Base-by-base conservation (phyloP, 2,329 filamentous ascomycete genomes). In the Clonostachys rosea region DNA sequence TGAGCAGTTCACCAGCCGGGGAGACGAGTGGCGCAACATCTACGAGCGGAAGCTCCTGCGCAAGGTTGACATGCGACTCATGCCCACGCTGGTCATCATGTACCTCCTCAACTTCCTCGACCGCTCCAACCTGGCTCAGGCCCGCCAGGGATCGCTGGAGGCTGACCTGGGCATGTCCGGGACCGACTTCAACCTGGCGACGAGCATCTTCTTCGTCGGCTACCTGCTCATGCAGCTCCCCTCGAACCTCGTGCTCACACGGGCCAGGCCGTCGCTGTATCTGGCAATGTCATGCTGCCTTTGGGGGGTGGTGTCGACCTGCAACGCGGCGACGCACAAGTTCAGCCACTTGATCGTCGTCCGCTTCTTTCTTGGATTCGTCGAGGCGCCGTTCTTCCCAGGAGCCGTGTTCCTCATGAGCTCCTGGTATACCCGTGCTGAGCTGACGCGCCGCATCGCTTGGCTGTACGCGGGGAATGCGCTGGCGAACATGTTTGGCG, bases 191-290 rank as follows among this genome's bases (percentile, higher is more conserved):
- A 81, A 81, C 52, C 60, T 79, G 5, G 70, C 84, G 0, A 71
- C 86, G 1, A 81, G 79, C 1, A 62, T 81, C 43, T 86, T 86
- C 60, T 82, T 81, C 50, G 76, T 81, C 2, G 74, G 79, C 5
- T 84, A 84, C 53, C 63, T 84, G 1, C 61, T 82, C 13, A 82
- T 83, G 73, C 79, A 84, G 57, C 62, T 84, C 0, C 81, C 81
- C 0, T 82, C 78, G 0, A 85, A 84, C 50, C 66, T 84, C 48
- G 55, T 80, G 0, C 62, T 84, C 3, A 81, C 78, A 0, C 65
- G 74, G 4, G 62, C 80, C 33, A 67, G 71, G 11, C 79, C 79
- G 2, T 75, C 74, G 3, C 47, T 76, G 2, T 83, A 81, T 50
- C 67, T 84, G 2, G 68, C 75, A 0, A 59, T 62, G 1, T 70